Evolutionary conservation across 192 early-diverging fungal genomes (phyloP).

Genomic region (Rhizophagus sp.): DNA sequence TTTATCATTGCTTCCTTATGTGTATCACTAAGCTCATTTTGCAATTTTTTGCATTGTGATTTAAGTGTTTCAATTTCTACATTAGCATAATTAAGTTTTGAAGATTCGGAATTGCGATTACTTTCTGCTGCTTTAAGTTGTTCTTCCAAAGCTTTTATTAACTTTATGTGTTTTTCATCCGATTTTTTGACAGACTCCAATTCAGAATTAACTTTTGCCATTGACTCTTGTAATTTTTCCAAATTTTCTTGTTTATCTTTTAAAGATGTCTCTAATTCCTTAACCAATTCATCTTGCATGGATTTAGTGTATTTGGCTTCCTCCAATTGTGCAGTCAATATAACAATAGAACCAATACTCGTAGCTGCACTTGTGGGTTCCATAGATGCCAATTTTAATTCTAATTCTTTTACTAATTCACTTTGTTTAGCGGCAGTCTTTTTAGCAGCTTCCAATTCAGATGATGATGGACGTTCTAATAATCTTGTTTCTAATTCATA

Average conservation of each 20-base stretch:
- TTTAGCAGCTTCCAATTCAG: not conserved
- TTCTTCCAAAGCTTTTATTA: not conserved
- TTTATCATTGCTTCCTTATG: conserved; percentile 9
- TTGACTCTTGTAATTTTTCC: not conserved
- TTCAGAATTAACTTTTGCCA: not conserved
- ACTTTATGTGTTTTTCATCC: not conserved
- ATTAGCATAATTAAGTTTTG: conserved; percentile 5
- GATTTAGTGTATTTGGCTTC: not conserved
- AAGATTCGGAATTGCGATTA: not conserved
- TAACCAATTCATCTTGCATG: not conserved
- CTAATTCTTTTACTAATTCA: not conserved
- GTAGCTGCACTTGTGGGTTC: not conserved
- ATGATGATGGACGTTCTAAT: not conserved
- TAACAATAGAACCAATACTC: not conserved
- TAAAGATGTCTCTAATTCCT: not conserved
- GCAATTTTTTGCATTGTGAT: conserved; percentile 3
- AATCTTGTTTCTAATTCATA: not conserved
- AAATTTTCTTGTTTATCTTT: conserved; percentile 1
- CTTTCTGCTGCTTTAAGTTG: not conserved
- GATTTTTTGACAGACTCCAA: not conserved
- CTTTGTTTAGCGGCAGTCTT: not conserved
- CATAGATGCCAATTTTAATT: not conserved
- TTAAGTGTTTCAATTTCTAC: conserved; percentile 1
- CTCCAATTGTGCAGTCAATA: not conserved
- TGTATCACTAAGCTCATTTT: conserved; percentile 16